Evolutionary conservation across 1,139 yeast species (phyloP).

Genomic region (Schwanniomyces etchellsii): DNA sequence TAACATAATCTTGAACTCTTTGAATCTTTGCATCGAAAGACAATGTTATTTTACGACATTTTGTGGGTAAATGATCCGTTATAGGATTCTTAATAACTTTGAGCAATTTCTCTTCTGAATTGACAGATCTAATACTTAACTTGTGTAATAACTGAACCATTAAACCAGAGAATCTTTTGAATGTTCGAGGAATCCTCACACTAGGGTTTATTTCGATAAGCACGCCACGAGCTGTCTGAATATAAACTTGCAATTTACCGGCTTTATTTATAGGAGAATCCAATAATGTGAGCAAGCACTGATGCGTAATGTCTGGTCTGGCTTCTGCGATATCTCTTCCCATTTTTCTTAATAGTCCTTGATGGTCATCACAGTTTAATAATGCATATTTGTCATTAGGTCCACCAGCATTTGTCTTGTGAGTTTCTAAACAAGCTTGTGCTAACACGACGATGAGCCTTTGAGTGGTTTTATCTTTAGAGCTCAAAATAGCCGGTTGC

Average conservation of each 20-base stretch:
- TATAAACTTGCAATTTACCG: constrained; percentile 91
- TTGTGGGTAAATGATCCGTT: constrained; percentile 92
- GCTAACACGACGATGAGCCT: constrained; percentile 88
- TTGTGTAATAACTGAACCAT: constrained; percentile 96
- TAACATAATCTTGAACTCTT: constrained; percentile 84
- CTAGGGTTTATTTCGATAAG: constrained; percentile 93
- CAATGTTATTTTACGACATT: constrained; percentile 87
- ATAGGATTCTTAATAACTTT: constrained; percentile 96
- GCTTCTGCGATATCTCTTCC: constrained; percentile 97
- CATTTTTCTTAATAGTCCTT: constrained; percentile 90
- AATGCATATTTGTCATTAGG: constrained; percentile 92
- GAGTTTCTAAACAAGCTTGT: constrained; percentile 93
- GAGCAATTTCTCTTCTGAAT: constrained; percentile 87
- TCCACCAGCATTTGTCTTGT: constrained; percentile 71
- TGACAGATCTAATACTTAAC: constrained; percentile 87
- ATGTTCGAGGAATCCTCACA: constrained; percentile 96
- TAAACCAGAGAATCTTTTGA: constrained; percentile 92
- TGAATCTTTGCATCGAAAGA: constrained; percentile 91
- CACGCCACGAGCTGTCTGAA: constrained; percentile 92
- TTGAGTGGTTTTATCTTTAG: constrained; percentile 77
- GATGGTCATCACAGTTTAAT: constrained; percentile 96
- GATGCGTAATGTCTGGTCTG: constrained; percentile 96
- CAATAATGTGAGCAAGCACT: constrained; percentile 83
- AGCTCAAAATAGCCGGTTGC: constrained; percentile 74
- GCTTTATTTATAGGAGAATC: constrained; percentile 98